A percentile compares a stretch with the other conserved stretches of the same genome.
Evolutionary conservation across 495 filamentous ascomycete species (phyloP).

Genomic region (Terfezia claveryi): DNA sequence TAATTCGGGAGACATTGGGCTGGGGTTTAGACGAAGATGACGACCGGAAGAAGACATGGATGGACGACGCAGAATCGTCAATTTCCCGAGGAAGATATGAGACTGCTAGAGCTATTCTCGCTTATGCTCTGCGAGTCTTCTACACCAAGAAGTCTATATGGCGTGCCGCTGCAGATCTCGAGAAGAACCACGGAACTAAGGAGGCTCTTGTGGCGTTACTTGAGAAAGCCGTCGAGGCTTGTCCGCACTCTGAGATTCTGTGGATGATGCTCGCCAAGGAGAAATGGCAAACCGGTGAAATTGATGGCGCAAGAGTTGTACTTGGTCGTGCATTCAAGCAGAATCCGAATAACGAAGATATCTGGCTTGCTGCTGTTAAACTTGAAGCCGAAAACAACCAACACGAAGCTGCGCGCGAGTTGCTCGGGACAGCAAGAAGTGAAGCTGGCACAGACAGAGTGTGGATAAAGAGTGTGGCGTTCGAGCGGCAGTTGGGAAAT

Average conservation of each 20-base stretch:
- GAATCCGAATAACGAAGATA: conserved; percentile 87
- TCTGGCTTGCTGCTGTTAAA: conserved; percentile 88
- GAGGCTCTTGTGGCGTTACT: conserved; percentile 66
- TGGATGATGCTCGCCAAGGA: conserved; percentile 94
- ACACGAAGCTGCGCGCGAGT: conserved; percentile 53
- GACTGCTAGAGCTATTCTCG: conserved; percentile 80
- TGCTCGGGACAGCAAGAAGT: conserved; percentile 57
- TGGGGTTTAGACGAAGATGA: conserved; percentile 92
- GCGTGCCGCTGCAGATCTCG: conserved; percentile 74
- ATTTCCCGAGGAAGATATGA: conserved; percentile 61
- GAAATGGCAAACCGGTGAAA: conserved; percentile 68
- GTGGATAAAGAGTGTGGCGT: conserved; percentile 85
- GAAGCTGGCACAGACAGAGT: conserved; percentile 86
- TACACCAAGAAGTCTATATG: conserved; percentile 62
- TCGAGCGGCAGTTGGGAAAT: conserved; percentile 67
- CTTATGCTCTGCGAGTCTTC: conserved; percentile 74
- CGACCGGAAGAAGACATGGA: conserved; percentile 83
- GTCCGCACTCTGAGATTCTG: conserved; percentile 67
- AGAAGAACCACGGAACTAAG: conserved; percentile 69
- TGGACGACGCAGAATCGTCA: conserved; percentile 67
- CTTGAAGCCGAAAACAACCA: conserved; percentile 72
- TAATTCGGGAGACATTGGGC: conserved; percentile 80
- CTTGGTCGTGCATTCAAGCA: conserved; percentile 75
- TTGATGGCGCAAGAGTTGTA: conserved; percentile 63
- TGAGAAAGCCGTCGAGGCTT: conserved; percentile 83